Evolutionary conservation across 225 moss, liverwort and hornwort species (phyloP), one percentile per base, ranked within the genome.

Genomic region (Anthoceros angustus): DNA sequence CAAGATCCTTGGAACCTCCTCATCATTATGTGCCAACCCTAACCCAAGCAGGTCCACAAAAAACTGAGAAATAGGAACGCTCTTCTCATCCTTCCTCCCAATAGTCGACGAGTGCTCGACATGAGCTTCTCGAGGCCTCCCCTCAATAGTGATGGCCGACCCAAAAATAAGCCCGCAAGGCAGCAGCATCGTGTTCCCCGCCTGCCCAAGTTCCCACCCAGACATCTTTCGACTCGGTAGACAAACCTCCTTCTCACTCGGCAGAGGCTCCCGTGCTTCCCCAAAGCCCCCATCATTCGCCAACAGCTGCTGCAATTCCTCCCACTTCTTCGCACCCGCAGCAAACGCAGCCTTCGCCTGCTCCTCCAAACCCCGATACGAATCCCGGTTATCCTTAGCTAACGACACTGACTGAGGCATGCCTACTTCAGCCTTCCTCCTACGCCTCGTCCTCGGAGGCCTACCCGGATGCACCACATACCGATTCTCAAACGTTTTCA

Each of bases 81-180:
- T 80, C 25, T 78, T 78, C 55, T 84, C 81, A 62, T 63, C 84
- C 71, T 81, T 74, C 67, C 81, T 74, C 24, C 80, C 80, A 40
- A 84, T 84, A 50, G 72, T 80, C 40, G 81, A 78, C 74, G 76
- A 80, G 67, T 81, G 74, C 67, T 81, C 81, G 26, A 84, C 74
- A 69, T 81, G 81, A 74, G 81, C 81, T 8, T 72, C 74, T 66
- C 72, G 72, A 26, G 78, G 70, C 67, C 63, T 78, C 65, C 84
- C 84, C 63, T 80, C 75, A 6, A 84, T 63, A 15, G 80, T 80
- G 26, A 84, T 69, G 26, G 83, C 83, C 67, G 83, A 84, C 26
- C 83, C 83, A 69, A 80, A 80, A 78, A 80, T 78, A 24, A 84
- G 83, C 66, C 83, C 83, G 63, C 83, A 84, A 0, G 83, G 80